Evolutionary conservation across 768 basidiomycete genomes (phyloP), one percentile per base, ranked within the genome.

Genomic region (Favolaschia claudopus): DNA sequence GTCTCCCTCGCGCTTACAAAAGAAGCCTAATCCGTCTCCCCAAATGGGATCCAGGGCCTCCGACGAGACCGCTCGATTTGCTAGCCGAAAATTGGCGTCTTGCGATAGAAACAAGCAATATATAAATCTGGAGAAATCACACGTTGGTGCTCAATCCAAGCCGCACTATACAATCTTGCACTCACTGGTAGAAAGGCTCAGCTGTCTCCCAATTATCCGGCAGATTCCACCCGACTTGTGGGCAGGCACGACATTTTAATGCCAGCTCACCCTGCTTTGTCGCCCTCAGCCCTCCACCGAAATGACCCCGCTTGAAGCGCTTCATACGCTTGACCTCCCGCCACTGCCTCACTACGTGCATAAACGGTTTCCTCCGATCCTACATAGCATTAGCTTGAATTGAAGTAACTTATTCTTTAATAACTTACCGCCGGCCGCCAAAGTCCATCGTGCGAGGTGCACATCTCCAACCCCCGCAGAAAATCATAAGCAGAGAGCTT

Each of bases 401-500:
- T 38, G 50, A 20, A 50, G 54, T 7, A 50, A 44, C 19, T 17
- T 5, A 4, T 32, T 28, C 17, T 29, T 39, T 15, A 53, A 12
- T 4, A 39, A 36, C 32, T 40, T 62, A 66, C 53, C 43, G 34
- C 43, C 19, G 33, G 22, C 14, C 31, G 27, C 5, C 46, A n/a
- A 5, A 45, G n/a, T 1, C 42, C 43, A 38, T 45, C 28, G 19
- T 51, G 22, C 5, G 28, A 39, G 3, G 50, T 51, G 2, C 27
- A 39, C 14, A 24, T 37, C 43, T 55, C 53, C 6, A 55, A 34
- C 4, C 42, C 53, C 14, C 34, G 53, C 12, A 55, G 24, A 40
- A 42, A 66, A 25, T 63, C 53, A 27, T 63, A 66, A 5, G 50
- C 53, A 3, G 57, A 58, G 1, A 54, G 34, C 49, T 65, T 65